A percentile compares a stretch with the other conserved stretches of the same genome.
These are phyloP conservation scores for Lichtheimia corymbifera DNA, from an alignment of 371 early-diverging fungal species.

Conservation along the genomic window DNA sequence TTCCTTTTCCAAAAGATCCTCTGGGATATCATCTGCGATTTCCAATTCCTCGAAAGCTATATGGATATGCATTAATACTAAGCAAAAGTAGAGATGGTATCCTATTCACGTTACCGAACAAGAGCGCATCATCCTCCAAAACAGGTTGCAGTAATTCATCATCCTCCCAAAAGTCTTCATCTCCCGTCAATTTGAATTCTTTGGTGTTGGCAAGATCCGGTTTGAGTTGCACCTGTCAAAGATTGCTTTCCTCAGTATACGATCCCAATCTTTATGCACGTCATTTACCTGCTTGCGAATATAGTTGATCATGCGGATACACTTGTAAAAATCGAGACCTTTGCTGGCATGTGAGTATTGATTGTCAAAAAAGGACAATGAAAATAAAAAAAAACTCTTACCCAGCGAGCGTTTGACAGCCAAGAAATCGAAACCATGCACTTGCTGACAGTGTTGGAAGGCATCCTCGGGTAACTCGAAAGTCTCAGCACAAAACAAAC, in stretches of 20 bases:
- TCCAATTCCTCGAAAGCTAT: conserved; percentile 69
- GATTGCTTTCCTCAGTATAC: background rate
- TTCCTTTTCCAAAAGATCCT: conserved; percentile 10
- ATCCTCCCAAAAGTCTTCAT: conserved; percentile 67
- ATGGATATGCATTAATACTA: background rate
- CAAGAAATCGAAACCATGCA: conserved; percentile 75
- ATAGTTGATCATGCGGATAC: conserved; percentile 86
- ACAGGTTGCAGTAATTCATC: conserved; percentile 79
- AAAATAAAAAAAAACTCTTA: conserved; percentile 20
- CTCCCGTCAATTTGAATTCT: conserved; percentile 38
- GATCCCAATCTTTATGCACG: conserved; percentile 4
- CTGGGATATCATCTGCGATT: conserved; percentile 39
- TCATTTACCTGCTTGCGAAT: conserved; percentile 59
- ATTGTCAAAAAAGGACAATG: background rate
- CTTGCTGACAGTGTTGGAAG: conserved; percentile 64
- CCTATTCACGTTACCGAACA: conserved; percentile 54
- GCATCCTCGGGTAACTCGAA: conserved; percentile 52
- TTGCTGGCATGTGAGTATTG: background rate
- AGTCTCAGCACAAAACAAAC: conserved; percentile 69
- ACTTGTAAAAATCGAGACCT: conserved; percentile 83
- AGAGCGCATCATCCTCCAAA: conserved; percentile 78
- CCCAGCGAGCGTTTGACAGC: conserved; percentile 47
- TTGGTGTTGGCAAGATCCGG: conserved; percentile 24
- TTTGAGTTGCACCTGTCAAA: conserved; percentile 12
- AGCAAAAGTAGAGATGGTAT: background rate